These are phyloP conservation scores for Phaeosphaeriaceae sp. DNA, from an alignment of 2,329 filamentous ascomycete genomes.

Conservation along the genomic window DNA sequence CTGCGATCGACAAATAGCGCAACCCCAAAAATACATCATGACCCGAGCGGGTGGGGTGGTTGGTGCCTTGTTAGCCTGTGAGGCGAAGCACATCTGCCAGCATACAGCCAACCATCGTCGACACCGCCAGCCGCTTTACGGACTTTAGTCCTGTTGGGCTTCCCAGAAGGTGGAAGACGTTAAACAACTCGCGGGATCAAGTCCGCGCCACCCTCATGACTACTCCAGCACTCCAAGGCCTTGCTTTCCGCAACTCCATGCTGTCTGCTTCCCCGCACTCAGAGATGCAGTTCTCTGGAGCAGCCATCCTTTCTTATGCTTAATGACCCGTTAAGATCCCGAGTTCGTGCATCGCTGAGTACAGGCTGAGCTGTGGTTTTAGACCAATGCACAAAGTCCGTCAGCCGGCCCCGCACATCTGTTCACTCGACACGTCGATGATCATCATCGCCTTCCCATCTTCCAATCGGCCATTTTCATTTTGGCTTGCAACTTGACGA, in stretches of 20 bases:
- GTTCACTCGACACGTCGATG: slow-evolving; percentile 23
- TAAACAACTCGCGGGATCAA: slow-evolving; percentile 21
- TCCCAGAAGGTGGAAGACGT: slow-evolving; percentile 24
- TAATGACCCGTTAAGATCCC: not conserved
- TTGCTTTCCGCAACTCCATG: slow-evolving; percentile 10
- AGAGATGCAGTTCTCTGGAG: slow-evolving; percentile 3
- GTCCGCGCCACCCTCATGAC: slow-evolving; percentile 27
- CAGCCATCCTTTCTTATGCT: not conserved
- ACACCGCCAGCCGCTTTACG: slow-evolving; percentile 22
- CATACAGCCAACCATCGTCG: slow-evolving; percentile 26
- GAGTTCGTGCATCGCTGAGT: slow-evolving; percentile 29
- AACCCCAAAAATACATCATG: slow-evolving; percentile 22
- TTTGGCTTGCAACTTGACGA: not conserved
- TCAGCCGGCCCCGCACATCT: slow-evolving; percentile 41
- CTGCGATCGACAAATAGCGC: slow-evolving; percentile 7
- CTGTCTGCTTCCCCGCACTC: slow-evolving; percentile 9
- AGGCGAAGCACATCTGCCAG: slow-evolving; percentile 29
- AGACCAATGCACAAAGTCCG: slow-evolving; percentile 28
- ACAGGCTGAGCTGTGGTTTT: slow-evolving; percentile 9
- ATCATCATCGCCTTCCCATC: slow-evolving; percentile 25
- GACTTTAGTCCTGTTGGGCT: slow-evolving; percentile 26
- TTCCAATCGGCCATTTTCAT: slow-evolving; percentile 13
- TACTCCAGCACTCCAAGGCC: slow-evolving; percentile 19
- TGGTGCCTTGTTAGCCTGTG: slow-evolving; percentile 11
- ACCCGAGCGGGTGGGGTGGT: slow-evolving; percentile 23